Conservation (phyloP, 192 early-diverging fungal genomes). For the Podila epicladia region DNA sequence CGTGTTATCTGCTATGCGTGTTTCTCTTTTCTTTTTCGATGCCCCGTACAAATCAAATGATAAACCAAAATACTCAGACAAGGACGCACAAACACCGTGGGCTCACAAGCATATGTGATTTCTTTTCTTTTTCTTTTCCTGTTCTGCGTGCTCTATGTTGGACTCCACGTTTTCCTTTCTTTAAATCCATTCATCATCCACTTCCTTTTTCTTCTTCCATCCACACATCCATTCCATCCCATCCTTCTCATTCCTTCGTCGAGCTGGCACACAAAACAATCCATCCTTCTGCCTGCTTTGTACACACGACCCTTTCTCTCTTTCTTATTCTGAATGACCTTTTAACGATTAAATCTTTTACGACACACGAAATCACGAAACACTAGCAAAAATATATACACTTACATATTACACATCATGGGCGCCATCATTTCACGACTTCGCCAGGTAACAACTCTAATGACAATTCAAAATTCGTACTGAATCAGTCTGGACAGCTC, state of each 20-base stretch:
- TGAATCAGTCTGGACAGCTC: background rate
- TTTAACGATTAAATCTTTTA: no score
- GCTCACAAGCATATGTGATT: background rate
- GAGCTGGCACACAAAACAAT: background rate
- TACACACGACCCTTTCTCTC: background rate
- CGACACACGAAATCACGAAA: no score
- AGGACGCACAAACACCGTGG: no score
- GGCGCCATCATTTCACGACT: background rate
- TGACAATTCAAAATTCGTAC: background rate
- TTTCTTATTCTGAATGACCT: slow-evolving; percentile 2
- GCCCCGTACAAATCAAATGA: no score
- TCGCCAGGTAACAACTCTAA: background rate
- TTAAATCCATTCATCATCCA: background rate
- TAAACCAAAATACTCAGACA: no score
- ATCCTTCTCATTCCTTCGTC: background rate
- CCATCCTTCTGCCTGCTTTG: background rate
- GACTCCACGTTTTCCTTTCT: background rate
- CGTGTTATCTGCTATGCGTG: no score
- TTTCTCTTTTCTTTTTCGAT: no score
- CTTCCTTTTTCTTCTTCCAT: background rate
- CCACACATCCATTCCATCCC: background rate
- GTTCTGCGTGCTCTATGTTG: background rate
- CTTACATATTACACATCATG: no score
- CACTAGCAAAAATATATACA: no score
- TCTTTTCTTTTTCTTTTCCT: background rate